A percentile compares a stretch with the other conserved stretches of the same genome.
Conservation (phyloP, 768 basidiomycete species). For the Zangia roseola region DNA sequence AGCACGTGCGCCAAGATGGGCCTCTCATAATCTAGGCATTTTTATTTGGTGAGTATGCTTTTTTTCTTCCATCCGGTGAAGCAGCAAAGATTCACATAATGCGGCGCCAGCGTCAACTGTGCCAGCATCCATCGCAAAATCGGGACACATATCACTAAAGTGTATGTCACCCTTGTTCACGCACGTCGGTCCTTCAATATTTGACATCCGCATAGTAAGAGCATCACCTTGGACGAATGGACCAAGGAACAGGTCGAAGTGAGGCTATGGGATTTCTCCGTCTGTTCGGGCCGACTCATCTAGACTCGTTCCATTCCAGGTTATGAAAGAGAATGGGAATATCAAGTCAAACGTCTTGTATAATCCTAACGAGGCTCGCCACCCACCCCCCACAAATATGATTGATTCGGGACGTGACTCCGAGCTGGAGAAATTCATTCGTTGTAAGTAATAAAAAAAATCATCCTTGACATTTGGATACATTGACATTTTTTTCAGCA, state of each 20-base stretch:
- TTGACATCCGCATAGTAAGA: constrained; percentile 59
- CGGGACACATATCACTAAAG: constrained; percentile 91
- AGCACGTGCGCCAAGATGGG: constrained; percentile 85
- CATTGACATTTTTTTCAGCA: constrained; percentile 40
- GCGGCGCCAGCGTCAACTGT: constrained; percentile 73
- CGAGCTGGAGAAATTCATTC: constrained; percentile 89
- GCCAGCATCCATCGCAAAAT: constrained; percentile 93
- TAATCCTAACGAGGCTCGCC: constrained; percentile 78
- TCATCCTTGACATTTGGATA: neutral
- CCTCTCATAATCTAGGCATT: constrained; percentile 83
- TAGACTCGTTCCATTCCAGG: constrained; percentile 40
- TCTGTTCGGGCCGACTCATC: constrained; percentile 7
- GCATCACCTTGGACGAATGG: constrained; percentile 85
- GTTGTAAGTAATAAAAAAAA: constrained; percentile 53
- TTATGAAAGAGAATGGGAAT: constrained; percentile 82
- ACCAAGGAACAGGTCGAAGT: constrained; percentile 88
- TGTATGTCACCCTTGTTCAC: constrained; percentile 52
- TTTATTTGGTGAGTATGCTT: constrained; percentile 69
- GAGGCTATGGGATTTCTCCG: constrained; percentile 22
- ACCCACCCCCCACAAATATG: constrained; percentile 82
- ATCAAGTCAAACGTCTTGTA: constrained; percentile 72
- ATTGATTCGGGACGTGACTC: constrained; percentile 81
- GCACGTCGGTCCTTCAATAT: neutral
- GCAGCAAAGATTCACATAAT: constrained; percentile 5
- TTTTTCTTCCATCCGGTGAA: neutral